Base-by-base conservation (phyloP, 73 alveolate genomes). In the Blepharisma japonicum region DNA sequence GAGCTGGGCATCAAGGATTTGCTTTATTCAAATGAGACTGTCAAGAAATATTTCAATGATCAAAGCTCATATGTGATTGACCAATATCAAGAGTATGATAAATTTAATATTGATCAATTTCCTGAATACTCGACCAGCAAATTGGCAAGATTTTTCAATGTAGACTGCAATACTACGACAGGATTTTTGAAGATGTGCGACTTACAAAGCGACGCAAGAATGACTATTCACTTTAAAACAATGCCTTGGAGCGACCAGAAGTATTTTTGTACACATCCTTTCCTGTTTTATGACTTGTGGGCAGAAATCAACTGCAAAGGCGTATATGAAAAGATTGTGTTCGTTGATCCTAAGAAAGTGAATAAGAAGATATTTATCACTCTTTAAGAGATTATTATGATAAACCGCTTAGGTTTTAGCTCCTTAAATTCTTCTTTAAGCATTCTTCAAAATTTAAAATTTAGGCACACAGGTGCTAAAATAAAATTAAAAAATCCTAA, bases 241-340 rank as follows among this genome's bases (percentile, higher is more conserved):
- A 88, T 88, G 95, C 95, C 95, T 32, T 88, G 55, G 78, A 79
- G 91, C 45, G 86, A 88, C 87, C 81, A 88, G 77, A 88, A 88
- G 76, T 88, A 46, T 78, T 55, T 83, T 72, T 72, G 82, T 82
- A 77, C 87, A 45, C 91, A 88, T 51, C 95, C 95, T 21, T 88
- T 80, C 87, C 21, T 87, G 50, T 71, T 87, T 71, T 83, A 83
- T 51, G 94, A 87, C 82, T 6, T 87, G 84, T 55, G 54, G 54
- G 94, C 91, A 42, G 89, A 87, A 54, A 68, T 87, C 74, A 82
- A 77, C 45, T 89, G 81, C 74, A 77, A 87, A 6, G 94, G 94
- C 32, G 61, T 50, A 46, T 78, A 61, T 61, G 55, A 61, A 3
- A 61, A 61, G 49, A 23, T 61, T 23, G 55, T 23, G 14, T 23